These are phyloP conservation scores for Dryas alaskensis DNA, from an alignment of 306 rosid genomes.

Conservation along the genomic window DNA sequence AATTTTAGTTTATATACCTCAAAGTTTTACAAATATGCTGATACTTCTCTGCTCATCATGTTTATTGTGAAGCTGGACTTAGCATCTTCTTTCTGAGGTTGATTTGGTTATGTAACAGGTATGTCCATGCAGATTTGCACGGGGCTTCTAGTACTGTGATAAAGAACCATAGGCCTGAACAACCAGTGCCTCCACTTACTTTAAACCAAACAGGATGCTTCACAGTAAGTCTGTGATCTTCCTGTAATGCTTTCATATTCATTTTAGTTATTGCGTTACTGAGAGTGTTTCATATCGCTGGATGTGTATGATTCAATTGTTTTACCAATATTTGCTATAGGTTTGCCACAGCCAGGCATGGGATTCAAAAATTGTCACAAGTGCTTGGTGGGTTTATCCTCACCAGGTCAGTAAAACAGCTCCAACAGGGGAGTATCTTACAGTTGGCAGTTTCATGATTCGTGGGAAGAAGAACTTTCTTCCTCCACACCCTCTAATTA, in stretches of 20 bases:
- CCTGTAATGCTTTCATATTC: constrained; percentile 19
- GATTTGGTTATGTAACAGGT: constrained; percentile 52
- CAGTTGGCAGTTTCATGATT: constrained; percentile 97
- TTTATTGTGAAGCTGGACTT: constrained; percentile 16
- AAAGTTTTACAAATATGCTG: background rate
- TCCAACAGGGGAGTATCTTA: constrained; percentile 97
- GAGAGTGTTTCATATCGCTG: constrained; percentile 29
- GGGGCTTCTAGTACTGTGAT: constrained; percentile 94
- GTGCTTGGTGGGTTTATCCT: constrained; percentile 99
- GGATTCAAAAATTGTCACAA: constrained; percentile 98
- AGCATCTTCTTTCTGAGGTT: constrained; percentile 34
- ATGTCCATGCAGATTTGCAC: constrained; percentile 92
- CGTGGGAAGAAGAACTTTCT: constrained; percentile 95
- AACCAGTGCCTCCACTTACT: constrained; percentile 88
- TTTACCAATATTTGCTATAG: constrained; percentile 41
- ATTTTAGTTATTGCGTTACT: constrained; percentile 23
- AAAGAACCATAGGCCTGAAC: constrained; percentile 87
- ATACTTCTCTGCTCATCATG: background rate
- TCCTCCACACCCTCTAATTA: constrained; percentile 95
- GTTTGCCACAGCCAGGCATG: constrained; percentile 98
- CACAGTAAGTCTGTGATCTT: constrained; percentile 56
- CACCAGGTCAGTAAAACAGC: constrained; percentile 99
- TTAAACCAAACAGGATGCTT: constrained; percentile 94
- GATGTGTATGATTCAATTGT: constrained; percentile 2
- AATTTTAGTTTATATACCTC: background rate